A percentile compares a stretch with the other conserved stretches of the same genome.
Conservation (phyloP, 345 rosid species). For the Conringia planisiliqua region DNA sequence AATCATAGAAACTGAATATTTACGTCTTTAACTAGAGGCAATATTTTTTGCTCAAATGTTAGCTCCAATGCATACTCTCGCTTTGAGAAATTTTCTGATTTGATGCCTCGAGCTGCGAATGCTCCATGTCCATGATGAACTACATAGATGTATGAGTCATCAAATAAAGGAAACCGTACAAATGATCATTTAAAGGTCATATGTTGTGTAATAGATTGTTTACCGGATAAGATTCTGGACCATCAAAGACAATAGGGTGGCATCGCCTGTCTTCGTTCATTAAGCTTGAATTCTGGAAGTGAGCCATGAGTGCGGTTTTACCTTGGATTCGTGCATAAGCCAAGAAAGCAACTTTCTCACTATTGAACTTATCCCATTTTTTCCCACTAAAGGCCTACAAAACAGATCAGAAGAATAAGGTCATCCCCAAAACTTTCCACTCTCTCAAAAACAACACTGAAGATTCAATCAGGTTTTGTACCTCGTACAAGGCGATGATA, state of each 20-base stretch:
- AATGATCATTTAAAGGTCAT: background rate
- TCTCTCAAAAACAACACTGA: background rate
- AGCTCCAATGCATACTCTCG: background rate
- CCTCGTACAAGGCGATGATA: slow-evolving; percentile 69
- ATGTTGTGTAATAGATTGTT: background rate
- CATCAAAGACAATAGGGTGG: slow-evolving; percentile 68
- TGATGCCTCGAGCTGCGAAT: background rate
- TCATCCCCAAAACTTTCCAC: background rate
- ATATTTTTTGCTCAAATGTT: background rate
- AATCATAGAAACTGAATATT: slow-evolving; percentile 7
- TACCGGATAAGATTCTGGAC: slow-evolving; percentile 34
- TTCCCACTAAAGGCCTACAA: slow-evolving; percentile 67
- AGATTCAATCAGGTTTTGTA: slow-evolving; percentile 19
- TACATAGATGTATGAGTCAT: background rate
- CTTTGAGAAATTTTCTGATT: background rate
- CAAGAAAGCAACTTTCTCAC: slow-evolving; percentile 79
- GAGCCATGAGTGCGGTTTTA: slow-evolving; percentile 60
- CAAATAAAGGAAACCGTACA: background rate
- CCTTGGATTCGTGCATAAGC: slow-evolving; percentile 86
- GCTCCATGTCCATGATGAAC: background rate
- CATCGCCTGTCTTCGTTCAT: slow-evolving; percentile 79
- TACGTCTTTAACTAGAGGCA: slow-evolving; percentile 3
- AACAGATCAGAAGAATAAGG: background rate
- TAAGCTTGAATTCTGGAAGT: slow-evolving; percentile 77
- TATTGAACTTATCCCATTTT: slow-evolving; percentile 83